Base-by-base conservation (phyloP, 352 stramenopile genomes). In the Globisporangium viniferum region DNA sequence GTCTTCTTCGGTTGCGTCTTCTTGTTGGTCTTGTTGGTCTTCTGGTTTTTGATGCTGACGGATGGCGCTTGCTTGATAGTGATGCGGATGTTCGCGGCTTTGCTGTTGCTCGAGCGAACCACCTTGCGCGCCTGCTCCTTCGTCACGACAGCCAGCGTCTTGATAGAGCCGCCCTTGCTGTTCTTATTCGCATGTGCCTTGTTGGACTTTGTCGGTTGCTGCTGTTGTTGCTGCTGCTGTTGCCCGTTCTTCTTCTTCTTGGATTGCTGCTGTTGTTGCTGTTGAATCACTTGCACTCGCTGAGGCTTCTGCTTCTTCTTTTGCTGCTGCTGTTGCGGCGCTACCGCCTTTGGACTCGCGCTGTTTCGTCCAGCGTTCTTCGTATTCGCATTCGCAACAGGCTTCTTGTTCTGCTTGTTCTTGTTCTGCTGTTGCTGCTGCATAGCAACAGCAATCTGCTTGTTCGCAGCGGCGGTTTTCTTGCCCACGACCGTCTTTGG, bases 41-140 rank as follows among this genome's bases (percentile, higher is more conserved):
- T 78, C 39, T 68, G 66, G 7, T 46, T 31, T 2, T 44, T 27
- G 44, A 7, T 51, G 44, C 24, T 73, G 49, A n/a, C 54, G 29
- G 64, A 53, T 5, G 35, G 18, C 49, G 27, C 22, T 33, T 57
- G 67, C 66, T 29, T 64, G 24, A 86, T 76, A 36, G 74, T 86
- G 39, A 86, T 73, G 57, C 69, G 75, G 8, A 81, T 65, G 36
- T 78, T 81, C 2, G 65, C n/a, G 12, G 79, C 79, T n/a, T 72
- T 78, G 64, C 59, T 76, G 44, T 59, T 51, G 44, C 18, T 73
- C 10, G 68, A 67, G 58, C 70, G 77, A 51, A 77, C 67, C 22
- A 82, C 77, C 22, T 69, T 65, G 12, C 58, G 39, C 4, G 33
- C 1, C 49, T 64, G 55, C 7, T 44, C 35, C 35, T 67, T 67